phyloP scores from a whole-genome alignment of 495 filamentous ascomycete genomes.

The Thermochaetoides thermophila region DNA sequence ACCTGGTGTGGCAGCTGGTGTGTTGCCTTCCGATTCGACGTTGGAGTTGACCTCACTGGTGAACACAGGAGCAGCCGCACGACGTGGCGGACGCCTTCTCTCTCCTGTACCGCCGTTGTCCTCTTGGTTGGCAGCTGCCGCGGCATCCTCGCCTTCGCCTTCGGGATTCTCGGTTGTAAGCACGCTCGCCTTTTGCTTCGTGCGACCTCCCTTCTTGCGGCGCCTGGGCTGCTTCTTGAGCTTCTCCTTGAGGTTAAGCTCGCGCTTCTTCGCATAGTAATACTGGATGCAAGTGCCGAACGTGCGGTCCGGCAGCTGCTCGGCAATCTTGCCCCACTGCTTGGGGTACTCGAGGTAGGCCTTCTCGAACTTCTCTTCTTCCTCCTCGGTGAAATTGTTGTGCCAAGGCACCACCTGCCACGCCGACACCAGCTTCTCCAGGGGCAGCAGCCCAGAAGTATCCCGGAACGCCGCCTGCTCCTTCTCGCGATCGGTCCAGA shows the following conservation, averaged over 20 bases:
- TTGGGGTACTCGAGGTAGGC: conserved; percentile 72
- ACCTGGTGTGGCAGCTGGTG: conserved; percentile 30
- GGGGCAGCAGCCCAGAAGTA: conserved; percentile 52
- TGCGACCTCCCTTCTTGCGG: conserved; percentile 40
- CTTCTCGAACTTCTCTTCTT: conserved; percentile 63
- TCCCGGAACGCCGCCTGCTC: conserved; percentile 50
- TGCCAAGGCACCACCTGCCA: conserved; percentile 62
- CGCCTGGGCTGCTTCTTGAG: conserved; percentile 57
- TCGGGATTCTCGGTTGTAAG: conserved; percentile 53
- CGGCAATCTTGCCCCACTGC: conserved; percentile 82
- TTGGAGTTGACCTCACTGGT: conserved; percentile 30
- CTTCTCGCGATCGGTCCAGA: conserved; percentile 35
- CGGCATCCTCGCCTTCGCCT: conserved; percentile 35
- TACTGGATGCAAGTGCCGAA: conserved; percentile 84
- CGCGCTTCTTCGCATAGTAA: conserved; percentile 88
- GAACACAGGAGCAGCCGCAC: conserved; percentile 40
- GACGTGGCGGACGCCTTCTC: conserved; percentile 32
- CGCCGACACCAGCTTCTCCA: conserved; percentile 48
- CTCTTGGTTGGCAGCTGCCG: conserved; percentile 9
- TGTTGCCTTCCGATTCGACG: conserved; percentile 41
- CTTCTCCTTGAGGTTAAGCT: conserved; percentile 74
- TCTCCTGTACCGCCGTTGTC: conserved; percentile 37
- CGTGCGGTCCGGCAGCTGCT: conserved; percentile 51
- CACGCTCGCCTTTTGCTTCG: conserved; percentile 57
- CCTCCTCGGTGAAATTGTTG: conserved; percentile 72